Evolutionary conservation across 1,139 yeast species (phyloP).

Genomic region (Yamadazyma siamensis): DNA sequence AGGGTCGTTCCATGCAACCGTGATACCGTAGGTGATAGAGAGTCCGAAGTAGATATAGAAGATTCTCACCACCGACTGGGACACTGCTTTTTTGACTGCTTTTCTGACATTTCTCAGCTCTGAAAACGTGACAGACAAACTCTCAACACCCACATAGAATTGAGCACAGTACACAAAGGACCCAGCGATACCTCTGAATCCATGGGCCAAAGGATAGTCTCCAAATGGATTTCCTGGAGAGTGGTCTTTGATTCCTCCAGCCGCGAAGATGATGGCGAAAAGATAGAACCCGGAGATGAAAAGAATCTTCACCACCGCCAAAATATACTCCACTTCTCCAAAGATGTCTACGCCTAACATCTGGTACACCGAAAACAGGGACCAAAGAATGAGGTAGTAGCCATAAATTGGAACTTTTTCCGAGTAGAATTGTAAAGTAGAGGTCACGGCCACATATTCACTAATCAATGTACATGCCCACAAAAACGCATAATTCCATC

Average conservation of each 20-base stretch:
- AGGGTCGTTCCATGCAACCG: conserved; percentile 38
- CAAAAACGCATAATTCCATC: conserved; percentile 42
- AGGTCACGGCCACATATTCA: conserved; percentile 24
- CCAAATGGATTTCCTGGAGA: conserved; percentile 38
- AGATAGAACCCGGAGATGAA: conserved; percentile 41
- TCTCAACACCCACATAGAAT: conserved; percentile 66
- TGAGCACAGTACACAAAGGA: conserved; percentile 54
- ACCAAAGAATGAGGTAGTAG: conserved; percentile 32
- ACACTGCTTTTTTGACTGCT: conserved; percentile 54
- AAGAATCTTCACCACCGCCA: conserved; percentile 35
- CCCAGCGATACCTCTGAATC: conserved; percentile 36
- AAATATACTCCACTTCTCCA: conserved; percentile 43
- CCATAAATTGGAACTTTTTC: conserved; percentile 33
- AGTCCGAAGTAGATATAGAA: conserved; percentile 40
- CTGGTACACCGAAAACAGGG: conserved; percentile 31
- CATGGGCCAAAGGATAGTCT: conserved; percentile 39
- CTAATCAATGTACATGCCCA: conserved; percentile 21
- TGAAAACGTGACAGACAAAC: conserved; percentile 64
- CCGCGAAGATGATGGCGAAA: conserved; percentile 38
- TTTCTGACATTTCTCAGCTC: conserved; percentile 58
- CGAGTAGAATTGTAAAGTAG: conserved; percentile 25
- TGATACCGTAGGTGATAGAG: conserved; percentile 38
- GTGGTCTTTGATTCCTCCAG: conserved; percentile 40
- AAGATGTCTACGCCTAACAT: conserved; percentile 39
- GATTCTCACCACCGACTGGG: conserved; percentile 41